Evolutionary conservation across 202 grass and related monocot genomes (phyloP), one percentile per base, ranked within the genome.

Genomic region (Bolboschoenoplectus hybrid): DNA sequence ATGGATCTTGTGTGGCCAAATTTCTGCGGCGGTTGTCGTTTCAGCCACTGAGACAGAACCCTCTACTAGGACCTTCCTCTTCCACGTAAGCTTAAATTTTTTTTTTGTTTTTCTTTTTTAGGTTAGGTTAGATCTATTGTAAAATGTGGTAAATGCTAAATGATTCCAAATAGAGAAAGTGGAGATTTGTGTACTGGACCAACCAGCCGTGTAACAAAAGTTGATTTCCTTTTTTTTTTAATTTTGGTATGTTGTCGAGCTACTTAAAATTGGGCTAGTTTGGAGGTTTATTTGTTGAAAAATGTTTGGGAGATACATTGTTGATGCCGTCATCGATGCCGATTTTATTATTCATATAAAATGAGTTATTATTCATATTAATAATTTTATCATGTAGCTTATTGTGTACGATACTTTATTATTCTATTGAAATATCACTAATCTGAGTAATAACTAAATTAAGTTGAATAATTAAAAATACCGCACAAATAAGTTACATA

Each of bases 21-120:
- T 95, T 92, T 81, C 80, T 98, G 73, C 60, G 10, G 52, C 89
- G 93, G 10, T 88, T 98, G 80, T 85, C 88, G 38, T 98, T 98
- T 92, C 90, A 98, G 88, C 93, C 93, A 9, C 82, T 95, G 39
- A 87, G 67, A n/a, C 74, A 98, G 86, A 98, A 98, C 82, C 95
- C 95, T 66, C 87, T 98, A 46, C 70, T 98, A 83, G 95, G 95
- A 0, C 93, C 95, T 0, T 95, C 93, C 1, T 92, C 95, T 35
- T 87, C 87, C 0, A 92, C 93, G 95, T 98, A 55, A 91, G 63
- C 76, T 43, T 78, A 3, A 17, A 1, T 6, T 3, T 43, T 51
- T 4, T 11, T 51, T 7, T 12, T 14, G 4, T 7, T 3, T 43
- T 55, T 1, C 11, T 61, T 49, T n/a, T 12, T 14, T 26, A 5